Evolutionary conservation across 108 stramenopile genomes (phyloP).

Genomic region (Stephanodiscus minutulus): DNA sequence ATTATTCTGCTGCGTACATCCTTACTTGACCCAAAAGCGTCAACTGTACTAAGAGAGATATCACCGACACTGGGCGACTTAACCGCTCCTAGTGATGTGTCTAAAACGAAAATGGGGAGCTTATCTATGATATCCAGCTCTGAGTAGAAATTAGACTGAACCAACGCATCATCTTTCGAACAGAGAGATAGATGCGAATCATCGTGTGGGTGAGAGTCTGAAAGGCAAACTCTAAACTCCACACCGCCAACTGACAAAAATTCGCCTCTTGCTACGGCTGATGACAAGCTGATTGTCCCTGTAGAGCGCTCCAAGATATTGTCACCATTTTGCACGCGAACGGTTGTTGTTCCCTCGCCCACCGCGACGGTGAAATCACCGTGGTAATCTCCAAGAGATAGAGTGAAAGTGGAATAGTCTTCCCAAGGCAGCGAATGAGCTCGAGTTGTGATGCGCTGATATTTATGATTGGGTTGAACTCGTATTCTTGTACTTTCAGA

Average conservation of each 20-base stretch:
- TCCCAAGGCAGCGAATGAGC: slow-evolving; percentile 67
- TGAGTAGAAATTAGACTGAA: slow-evolving; percentile 33
- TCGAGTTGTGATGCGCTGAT: slow-evolving; percentile 60
- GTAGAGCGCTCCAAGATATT: slow-evolving; percentile 36
- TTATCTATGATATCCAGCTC: slow-evolving; percentile 37
- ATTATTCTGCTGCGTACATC: slow-evolving; percentile 46
- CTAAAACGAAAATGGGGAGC: slow-evolving; percentile 62
- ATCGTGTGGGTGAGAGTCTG: slow-evolving; percentile 33
- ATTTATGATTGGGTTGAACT: slow-evolving; percentile 32
- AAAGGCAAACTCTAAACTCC: slow-evolving; percentile 61
- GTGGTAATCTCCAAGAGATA: slow-evolving; percentile 66
- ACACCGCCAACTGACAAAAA: slow-evolving; percentile 56
- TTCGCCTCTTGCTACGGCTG: slow-evolving; percentile 56
- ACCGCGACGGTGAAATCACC: slow-evolving; percentile 57
- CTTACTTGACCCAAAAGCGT: slow-evolving; percentile 32
- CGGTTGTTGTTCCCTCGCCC: slow-evolving; percentile 38
- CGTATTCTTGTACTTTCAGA: slow-evolving; percentile 22
- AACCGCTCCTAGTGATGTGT: slow-evolving; percentile 67
- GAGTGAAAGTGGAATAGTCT: slow-evolving; percentile 48
- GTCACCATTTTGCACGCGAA: slow-evolving; percentile 20
- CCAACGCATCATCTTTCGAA: slow-evolving; percentile 40
- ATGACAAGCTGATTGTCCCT: slow-evolving; percentile 34
- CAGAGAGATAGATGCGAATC: slow-evolving; percentile 58
- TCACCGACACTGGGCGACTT: slow-evolving; percentile 60
- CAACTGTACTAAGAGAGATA: slow-evolving; percentile 51